Percentiles rank a stretch among this genome's conserved stretches.
Conservation (phyloP, 1,284 basidiomycete genomes). For the Phylloboletellus chloephorus region DNA sequence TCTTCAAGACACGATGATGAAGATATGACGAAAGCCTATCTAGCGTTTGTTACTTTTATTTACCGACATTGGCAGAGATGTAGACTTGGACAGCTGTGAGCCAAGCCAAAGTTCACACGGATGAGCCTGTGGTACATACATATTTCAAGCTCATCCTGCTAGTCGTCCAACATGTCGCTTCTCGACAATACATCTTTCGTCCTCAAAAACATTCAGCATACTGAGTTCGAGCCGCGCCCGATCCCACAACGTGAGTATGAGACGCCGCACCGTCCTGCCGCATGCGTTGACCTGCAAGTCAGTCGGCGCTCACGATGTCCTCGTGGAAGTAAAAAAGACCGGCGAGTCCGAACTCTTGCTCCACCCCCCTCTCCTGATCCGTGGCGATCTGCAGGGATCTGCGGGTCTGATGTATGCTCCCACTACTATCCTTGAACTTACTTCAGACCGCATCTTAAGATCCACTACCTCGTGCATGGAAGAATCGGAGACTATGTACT, state of each 20-base stretch:
- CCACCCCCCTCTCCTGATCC: constrained; percentile 10
- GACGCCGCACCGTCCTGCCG: constrained; percentile 1
- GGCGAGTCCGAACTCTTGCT: constrained; percentile 40
- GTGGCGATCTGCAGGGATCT: constrained; percentile 58
- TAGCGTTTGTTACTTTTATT: too few species aligned
- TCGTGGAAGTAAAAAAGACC: constrained; percentile 90
- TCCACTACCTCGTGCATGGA: constrained; percentile 73
- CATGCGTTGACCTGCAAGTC: constrained; percentile 9
- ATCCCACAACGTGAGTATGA: constrained; percentile 62
- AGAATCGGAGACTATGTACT: constrained; percentile 78
- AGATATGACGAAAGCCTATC: too few species aligned
- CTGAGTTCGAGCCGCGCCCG: constrained; percentile 70
- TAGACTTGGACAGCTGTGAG: too few species aligned
- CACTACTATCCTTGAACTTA: neutral
- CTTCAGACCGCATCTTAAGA: constrained; percentile 34
- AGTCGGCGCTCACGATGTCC: constrained; percentile 76
- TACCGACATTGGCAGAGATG: too few species aligned
- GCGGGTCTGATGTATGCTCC: constrained; percentile 73
- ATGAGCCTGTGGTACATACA: too few species aligned
- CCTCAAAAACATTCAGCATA: constrained; percentile 66
- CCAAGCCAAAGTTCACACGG: too few species aligned
- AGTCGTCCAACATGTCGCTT: constrained; percentile 40
- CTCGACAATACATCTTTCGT: constrained; percentile 75
- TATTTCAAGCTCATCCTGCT: neutral
- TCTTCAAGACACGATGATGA: too few species aligned